phyloP scores from a whole-genome alignment of 371 early-diverging fungal species.

The Syncephalastrum racemosum region DNA sequence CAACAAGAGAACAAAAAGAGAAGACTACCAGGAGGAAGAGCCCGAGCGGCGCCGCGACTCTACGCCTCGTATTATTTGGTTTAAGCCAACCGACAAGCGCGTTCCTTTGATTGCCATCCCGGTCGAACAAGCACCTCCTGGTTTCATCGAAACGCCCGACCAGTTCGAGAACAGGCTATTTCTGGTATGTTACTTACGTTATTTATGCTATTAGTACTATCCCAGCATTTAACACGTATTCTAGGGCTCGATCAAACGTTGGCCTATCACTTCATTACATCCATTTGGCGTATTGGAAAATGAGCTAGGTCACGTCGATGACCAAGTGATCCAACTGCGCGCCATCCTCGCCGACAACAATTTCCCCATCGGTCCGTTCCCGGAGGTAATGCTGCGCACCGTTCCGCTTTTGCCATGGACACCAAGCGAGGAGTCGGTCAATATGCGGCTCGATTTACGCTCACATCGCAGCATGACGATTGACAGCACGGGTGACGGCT shows the following conservation, averaged over 20 bases:
- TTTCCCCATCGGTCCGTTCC: constrained; percentile 49
- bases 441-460: constrained; percentile 69
- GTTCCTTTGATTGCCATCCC: constrained; percentile 79
- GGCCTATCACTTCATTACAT: constrained; percentile 71
- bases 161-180: constrained; percentile 55
- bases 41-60: constrained; percentile 17
- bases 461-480: constrained; percentile 75
- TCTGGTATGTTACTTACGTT: constrained; percentile 33
- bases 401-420: constrained; percentile 63
- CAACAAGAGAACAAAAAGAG: constrained; percentile 41
- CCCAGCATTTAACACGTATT: constrained; percentile 16
- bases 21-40: constrained; percentile 20
- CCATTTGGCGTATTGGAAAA: constrained; percentile 71
- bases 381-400: constrained; percentile 54
- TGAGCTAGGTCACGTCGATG: constrained; percentile 65
- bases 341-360: constrained; percentile 70
- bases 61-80: constrained; percentile 72
- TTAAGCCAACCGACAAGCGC: constrained; percentile 80
- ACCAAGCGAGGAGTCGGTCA: constrained; percentile 59
- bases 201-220: not conserved
- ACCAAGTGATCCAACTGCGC: constrained; percentile 65
- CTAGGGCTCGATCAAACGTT: constrained; percentile 64
- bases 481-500: constrained; percentile 86
- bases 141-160: constrained; percentile 63
- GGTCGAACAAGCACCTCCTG: constrained; percentile 62